These are phyloP conservation scores for Suillus cothurnatus DNA, from an alignment of 768 basidiomycete species.

Conservation along the genomic window DNA sequence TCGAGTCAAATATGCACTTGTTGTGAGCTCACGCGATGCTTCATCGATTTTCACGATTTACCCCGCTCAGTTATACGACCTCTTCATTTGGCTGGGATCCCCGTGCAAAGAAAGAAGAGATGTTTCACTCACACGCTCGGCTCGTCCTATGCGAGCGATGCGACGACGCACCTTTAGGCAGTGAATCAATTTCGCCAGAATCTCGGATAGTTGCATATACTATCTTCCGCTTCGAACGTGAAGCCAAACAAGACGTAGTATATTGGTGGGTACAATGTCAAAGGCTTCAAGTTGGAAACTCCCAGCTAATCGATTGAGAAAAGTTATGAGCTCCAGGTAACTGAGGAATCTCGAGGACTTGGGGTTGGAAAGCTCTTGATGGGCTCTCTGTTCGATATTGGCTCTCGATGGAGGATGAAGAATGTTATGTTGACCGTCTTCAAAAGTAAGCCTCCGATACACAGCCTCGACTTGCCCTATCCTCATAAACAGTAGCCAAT, in stretches of 20 bases:
- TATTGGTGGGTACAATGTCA: constrained; percentile 59
- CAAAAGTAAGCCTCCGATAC: constrained; percentile 49
- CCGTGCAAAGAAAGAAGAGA: constrained; percentile 52
- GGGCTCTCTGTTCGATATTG: constrained; percentile 51
- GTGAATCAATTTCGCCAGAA: constrained; percentile 15
- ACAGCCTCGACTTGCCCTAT: neutral
- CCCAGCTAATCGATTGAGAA: constrained; percentile 1
- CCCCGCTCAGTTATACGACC: constrained; percentile 47
- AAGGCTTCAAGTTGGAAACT: neutral
- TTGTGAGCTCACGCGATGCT: constrained; percentile 30
- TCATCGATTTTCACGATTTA: neutral
- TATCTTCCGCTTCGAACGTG: constrained; percentile 77
- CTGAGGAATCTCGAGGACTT: constrained; percentile 39
- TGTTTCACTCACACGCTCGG: constrained; percentile 62
- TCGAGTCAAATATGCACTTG: constrained; percentile 61
- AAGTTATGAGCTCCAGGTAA: constrained; percentile 82
- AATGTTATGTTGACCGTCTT: constrained; percentile 79
- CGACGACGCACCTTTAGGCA: constrained; percentile 6
- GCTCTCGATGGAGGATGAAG: constrained; percentile 55
- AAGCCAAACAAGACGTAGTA: constrained; percentile 57
- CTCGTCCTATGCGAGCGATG: constrained; percentile 49
- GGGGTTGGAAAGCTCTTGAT: constrained; percentile 65
- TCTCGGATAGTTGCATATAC: constrained; percentile 41
- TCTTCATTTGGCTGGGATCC: constrained; percentile 75
- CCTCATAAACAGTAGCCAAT: constrained; percentile 42